Percentiles rank a stretch among this genome's conserved stretches.
Evolutionary conservation across 257 asterid species (phyloP).

Genomic region (Jacaranda mimosifolia): DNA sequence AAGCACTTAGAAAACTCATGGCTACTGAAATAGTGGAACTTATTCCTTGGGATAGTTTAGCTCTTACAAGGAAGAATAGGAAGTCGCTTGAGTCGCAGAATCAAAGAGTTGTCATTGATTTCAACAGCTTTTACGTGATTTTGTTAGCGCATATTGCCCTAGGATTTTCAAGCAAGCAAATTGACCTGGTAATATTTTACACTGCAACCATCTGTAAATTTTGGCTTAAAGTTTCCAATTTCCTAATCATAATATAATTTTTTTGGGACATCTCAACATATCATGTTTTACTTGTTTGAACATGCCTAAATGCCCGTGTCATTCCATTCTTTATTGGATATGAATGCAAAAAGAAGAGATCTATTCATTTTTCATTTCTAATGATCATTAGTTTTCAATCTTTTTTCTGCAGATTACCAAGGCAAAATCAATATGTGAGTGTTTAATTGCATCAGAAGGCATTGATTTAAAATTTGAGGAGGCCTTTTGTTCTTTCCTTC

Average conservation of each 20-base stretch:
- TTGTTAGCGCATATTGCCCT: constrained; percentile 89
- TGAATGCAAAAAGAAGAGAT: constrained; percentile 17
- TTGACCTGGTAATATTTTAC: constrained; percentile 66
- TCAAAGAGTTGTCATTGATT: constrained; percentile 89
- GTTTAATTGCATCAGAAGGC: constrained; percentile 90
- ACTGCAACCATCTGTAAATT: constrained; percentile 17
- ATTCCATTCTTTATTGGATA: constrained; percentile 16
- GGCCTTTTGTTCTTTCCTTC: constrained; percentile 90
- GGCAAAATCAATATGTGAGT: constrained; percentile 82
- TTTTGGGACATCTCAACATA: background rate
- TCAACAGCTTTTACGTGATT: constrained; percentile 80
- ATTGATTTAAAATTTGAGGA: constrained; percentile 93
- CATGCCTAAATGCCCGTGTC: constrained; percentile 7
- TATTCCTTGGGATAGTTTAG: constrained; percentile 84
- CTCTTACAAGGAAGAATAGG: constrained; percentile 84
- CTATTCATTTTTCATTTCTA: constrained; percentile 18
- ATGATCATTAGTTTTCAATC: constrained; percentile 30
- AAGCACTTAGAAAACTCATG: constrained; percentile 87
- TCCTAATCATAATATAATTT: constrained; percentile 7
- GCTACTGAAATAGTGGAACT: constrained; percentile 95
- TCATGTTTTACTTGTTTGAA: constrained; percentile 30
- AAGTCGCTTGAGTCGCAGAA: constrained; percentile 90
- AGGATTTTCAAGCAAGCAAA: constrained; percentile 92
- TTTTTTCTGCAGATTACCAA: constrained; percentile 71
- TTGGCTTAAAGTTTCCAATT: constrained; percentile 15